Conservation (phyloP, 176 grass and related monocot species). For the Melocanna baccifera region DNA sequence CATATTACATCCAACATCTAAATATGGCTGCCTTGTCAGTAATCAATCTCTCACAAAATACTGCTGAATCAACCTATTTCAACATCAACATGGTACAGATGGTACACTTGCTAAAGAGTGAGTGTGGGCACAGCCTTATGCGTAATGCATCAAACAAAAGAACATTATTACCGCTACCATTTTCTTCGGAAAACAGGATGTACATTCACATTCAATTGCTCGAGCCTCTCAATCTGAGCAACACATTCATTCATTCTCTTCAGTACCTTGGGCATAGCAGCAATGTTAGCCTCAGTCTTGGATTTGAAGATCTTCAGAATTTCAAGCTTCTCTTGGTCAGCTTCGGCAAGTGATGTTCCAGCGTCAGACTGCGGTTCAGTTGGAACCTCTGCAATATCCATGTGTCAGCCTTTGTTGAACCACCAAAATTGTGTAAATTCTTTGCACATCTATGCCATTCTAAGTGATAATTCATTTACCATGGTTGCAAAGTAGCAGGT, state of each 20-base stretch:
- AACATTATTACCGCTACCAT: neutral
- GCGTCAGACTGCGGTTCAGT: neutral
- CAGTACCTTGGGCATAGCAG: slow-evolving; percentile 25
- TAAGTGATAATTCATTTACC: neutral
- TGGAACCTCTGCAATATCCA: slow-evolving; percentile 28
- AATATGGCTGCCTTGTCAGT: neutral
- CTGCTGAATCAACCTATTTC: neutral
- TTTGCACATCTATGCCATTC: neutral
- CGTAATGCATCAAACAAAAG: neutral
- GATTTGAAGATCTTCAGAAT: slow-evolving; percentile 35
- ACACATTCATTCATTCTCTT: slow-evolving; percentile 24
- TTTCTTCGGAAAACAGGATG: slow-evolving; percentile 37
- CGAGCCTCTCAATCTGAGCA: slow-evolving; percentile 22
- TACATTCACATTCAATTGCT: neutral
- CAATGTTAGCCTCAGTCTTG: slow-evolving; percentile 21
- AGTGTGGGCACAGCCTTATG: neutral
- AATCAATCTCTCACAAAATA: neutral
- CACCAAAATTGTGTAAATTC: neutral
- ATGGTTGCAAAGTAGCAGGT: neutral
- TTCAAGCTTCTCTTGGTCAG: neutral
- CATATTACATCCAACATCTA: slow-evolving; percentile 6
- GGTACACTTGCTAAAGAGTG: neutral
- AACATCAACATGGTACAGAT: slow-evolving; percentile 3
- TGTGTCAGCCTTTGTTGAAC: neutral
- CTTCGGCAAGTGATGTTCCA: neutral